These are phyloP conservation scores for Pterulicium gracile DNA, from an alignment of 1,284 basidiomycete genomes.

Conservation along the genomic window DNA sequence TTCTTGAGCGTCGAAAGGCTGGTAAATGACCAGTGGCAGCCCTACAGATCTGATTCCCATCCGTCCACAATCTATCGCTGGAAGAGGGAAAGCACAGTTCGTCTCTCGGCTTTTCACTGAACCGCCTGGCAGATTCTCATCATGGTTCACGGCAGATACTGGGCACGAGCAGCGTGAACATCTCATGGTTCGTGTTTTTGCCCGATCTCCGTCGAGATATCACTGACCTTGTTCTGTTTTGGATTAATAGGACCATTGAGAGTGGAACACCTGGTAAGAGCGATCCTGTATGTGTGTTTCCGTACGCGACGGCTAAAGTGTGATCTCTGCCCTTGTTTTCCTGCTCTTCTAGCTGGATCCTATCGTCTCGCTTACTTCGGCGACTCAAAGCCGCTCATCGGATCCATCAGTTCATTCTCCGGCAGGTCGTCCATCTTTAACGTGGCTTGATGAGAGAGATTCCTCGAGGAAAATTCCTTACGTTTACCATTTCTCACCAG, in stretches of 20 bases:
- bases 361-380: conserved; percentile 70
- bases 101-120: no score
- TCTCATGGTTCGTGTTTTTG: conserved; percentile 54
- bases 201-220: no score
- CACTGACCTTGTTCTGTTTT: conserved; percentile 5
- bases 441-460: conserved; percentile 28
- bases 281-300: conserved; percentile 8
- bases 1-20: conserved; percentile 61
- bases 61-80: conserved; percentile 69
- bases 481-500: no score
- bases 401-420: conserved; percentile 49
- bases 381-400: conserved; percentile 58
- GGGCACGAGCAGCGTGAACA: conserved; percentile 51
- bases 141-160: no score
- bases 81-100: conserved; percentile 44
- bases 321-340: conserved; percentile 8
- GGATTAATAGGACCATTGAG: conserved; percentile 48
- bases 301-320: conserved; percentile 3
- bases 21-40: conserved; percentile 39
- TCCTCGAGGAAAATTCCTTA: no score
- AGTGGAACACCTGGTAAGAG: conserved; percentile 40
- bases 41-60: conserved; percentile 67
- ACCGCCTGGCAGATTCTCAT: no score
- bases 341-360: conserved; percentile 34
- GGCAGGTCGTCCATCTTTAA: conserved; percentile 54